A percentile compares a stretch with the other conserved stretches of the same genome.
Conservation (phyloP, 1,284 basidiomycete species). For the Porogramme epimiltina region DNA sequence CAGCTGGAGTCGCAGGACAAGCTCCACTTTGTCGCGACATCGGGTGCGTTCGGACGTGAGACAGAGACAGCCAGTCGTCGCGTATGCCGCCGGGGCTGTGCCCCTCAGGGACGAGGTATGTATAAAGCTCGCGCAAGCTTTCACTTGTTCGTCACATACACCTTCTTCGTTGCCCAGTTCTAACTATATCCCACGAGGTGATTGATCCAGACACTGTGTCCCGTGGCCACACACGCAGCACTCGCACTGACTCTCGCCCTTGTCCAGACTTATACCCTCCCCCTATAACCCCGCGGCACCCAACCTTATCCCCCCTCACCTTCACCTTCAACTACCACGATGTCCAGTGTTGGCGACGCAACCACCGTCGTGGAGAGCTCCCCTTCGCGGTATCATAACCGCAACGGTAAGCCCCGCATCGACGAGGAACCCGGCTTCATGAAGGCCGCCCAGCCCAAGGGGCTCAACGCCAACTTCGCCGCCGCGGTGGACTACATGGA, state of each 20-base stretch:
- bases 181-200: no score
- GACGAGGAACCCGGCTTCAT: slow-evolving; percentile 13
- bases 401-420: slow-evolving; percentile 9
- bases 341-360: slow-evolving; percentile 22
- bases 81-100: no score
- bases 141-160: no score
- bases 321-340: slow-evolving; percentile 4
- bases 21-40: no score
- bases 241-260: neutral
- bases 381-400: slow-evolving; percentile 6
- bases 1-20: no score
- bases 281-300: neutral
- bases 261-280: neutral
- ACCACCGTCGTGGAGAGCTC: slow-evolving; percentile 27
- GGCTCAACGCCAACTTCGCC: slow-evolving; percentile 15
- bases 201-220: no score
- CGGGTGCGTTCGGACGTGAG: no score
- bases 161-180: no score
- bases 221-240: neutral
- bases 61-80: no score
- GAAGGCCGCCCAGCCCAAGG: slow-evolving; percentile 4
- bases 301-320: neutral
- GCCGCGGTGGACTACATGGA: slow-evolving; percentile 34
- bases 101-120: no score
- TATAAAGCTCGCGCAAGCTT: no score